These are phyloP conservation scores for Choanephora cucurbitarum DNA, from an alignment of 371 early-diverging fungal genomes.

Conservation along the genomic window DNA sequence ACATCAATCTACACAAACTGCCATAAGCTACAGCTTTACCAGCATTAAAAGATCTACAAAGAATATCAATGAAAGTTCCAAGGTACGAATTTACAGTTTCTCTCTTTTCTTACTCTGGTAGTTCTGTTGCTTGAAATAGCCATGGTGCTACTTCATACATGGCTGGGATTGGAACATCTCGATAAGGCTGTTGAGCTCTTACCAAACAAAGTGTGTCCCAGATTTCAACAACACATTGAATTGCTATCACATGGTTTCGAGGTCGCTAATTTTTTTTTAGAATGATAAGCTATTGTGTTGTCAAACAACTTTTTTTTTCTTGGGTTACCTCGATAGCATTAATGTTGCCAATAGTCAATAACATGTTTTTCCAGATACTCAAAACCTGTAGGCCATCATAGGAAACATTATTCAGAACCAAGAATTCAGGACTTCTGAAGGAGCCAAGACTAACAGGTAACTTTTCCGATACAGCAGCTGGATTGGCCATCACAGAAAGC, in stretches of 20 bases:
- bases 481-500: conserved; percentile 29
- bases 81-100: background rate
- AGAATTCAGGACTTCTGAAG: conserved; percentile 49
- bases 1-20: conserved; percentile 76
- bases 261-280: conserved; percentile 36
- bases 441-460: conserved; percentile 40
- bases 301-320: background rate
- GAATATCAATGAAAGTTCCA: background rate
- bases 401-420: conserved; percentile 33
- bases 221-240: conserved; percentile 67
- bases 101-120: conserved; percentile 46
- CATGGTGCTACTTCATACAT: conserved; percentile 69
- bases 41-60: conserved; percentile 49
- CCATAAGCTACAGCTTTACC: conserved; percentile 68
- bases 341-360: conserved; percentile 70
- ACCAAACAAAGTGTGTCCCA: conserved; percentile 66
- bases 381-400: conserved; percentile 49
- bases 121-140: conserved; percentile 67
- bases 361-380: conserved; percentile 69
- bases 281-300: background rate
- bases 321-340: conserved; percentile 54
- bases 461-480: conserved; percentile 40
- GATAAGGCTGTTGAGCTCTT: conserved; percentile 59
- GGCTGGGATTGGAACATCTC: conserved; percentile 54
- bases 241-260: conserved; percentile 68